phyloP scores from a whole-genome alignment of 163 green algal genomes.

The Scenedesmus sp. region DNA sequence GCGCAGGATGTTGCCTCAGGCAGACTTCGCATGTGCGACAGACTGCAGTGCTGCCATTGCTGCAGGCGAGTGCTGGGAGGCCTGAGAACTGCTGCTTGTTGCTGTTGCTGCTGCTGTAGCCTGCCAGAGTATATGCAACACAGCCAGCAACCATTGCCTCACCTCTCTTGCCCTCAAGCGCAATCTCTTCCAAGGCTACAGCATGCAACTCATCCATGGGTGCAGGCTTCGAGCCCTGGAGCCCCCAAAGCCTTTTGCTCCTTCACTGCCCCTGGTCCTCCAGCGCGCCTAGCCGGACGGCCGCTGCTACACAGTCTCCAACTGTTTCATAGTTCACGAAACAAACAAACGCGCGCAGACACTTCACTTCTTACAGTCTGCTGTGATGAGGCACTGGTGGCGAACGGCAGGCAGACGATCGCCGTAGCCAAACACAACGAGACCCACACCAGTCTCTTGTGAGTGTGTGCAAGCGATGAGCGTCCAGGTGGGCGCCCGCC shows the following conservation, averaged over 20 bases:
- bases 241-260: not conserved
- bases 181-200: conserved; percentile 57
- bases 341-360: too few species aligned
- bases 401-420: not conserved
- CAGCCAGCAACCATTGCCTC: not conserved
- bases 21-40: not conserved
- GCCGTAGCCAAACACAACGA: not conserved
- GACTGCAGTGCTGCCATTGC: not conserved
- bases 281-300: not conserved
- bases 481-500: not conserved
- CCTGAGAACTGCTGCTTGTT: not conserved
- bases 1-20: not conserved
- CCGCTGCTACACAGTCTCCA: not conserved
- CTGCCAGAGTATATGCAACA: not conserved
- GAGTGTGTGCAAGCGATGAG: not conserved
- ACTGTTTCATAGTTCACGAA: too few species aligned
- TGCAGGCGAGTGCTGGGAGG: not conserved
- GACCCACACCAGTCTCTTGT: not conserved
- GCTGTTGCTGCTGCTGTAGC: not conserved
- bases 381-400: not conserved
- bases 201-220: conserved; percentile 58
- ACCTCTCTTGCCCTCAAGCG: conserved; percentile 52
- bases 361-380: not conserved
- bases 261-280: not conserved
- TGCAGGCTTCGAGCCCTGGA: conserved; percentile 18